Base-by-base conservation (phyloP, 2,329 filamentous ascomycete species). In the Paraconiothyrium sp. region DNA sequence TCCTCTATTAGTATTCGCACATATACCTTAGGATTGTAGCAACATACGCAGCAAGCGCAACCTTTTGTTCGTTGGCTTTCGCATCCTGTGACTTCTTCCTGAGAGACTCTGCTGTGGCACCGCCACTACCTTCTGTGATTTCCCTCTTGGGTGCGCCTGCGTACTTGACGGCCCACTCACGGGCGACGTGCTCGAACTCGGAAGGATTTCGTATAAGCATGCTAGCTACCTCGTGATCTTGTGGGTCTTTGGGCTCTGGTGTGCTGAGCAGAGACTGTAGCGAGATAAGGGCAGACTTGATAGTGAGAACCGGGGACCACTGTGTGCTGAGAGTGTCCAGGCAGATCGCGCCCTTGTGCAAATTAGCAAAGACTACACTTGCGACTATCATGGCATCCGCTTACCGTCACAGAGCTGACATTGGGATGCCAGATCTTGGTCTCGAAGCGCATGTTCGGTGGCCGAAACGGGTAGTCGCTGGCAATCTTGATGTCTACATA, bases 351-450 rank as follows among this genome's bases (percentile, higher is more conserved):
- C 95, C 95, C 93, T 98, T 65, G 11, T 55, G 60, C 44, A n/a
- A 49, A 47, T 79, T 63, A 81, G 73, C 35, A 50, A 34, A 27
- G 27, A 30, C 8, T 22, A 44, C 16, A 57, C 24, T 58, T 37
- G 14, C 13, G 14, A 35, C 34, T 39, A 27, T 35, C 41, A 6
- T 22, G 9, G n/a, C 37, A 24, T 20, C 9, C 20, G 84, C 89
- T 74, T 82, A 97, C 93, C 44, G 94, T 97, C 77, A 95, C 91
- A 73, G 91, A 94, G 84, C 92, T 96, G 81, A 99, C 88, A 76
- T 99, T 99, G 37, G 95, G 95, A 78, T 99, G 95, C 94, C 94
- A 99, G 70, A 98, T 90, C 79, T 90, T 94, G 66, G 95, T 99
- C 67, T 90, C 87, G 75, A 98, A 98, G 72, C 88, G 90, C 91